A percentile compares a stretch with the other conserved stretches of the same genome.
Conservation (phyloP, 164 flowering plant genomes). For the Sedum album region DNA sequence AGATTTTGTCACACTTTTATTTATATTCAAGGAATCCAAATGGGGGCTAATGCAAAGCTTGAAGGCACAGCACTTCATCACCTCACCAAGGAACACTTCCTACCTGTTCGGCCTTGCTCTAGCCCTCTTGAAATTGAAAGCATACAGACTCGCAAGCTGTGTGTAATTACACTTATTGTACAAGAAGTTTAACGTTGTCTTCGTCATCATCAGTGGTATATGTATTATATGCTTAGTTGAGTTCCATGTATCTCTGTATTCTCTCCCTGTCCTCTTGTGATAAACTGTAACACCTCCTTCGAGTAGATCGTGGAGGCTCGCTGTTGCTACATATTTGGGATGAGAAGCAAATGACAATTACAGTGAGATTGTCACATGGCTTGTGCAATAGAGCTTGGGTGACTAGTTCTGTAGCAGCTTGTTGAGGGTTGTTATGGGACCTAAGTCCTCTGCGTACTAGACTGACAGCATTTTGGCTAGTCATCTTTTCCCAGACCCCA, state of each 20-base stretch:
- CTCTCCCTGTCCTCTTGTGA: conserved; percentile 26
- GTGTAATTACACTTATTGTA: background rate
- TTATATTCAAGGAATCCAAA: background rate
- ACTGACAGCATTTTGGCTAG: conserved; percentile 49
- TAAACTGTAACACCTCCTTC: conserved; percentile 22
- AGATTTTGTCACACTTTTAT: no score
- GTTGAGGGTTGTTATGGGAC: conserved; percentile 42
- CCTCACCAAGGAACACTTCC: background rate
- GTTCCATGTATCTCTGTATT: conserved; percentile 25
- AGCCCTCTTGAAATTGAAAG: background rate
- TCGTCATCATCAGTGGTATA: background rate
- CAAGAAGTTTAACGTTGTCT: background rate
- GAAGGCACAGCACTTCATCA: background rate
- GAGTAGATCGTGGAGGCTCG: conserved; percentile 16
- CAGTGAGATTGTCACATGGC: conserved; percentile 48
- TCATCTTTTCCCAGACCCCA: conserved; percentile 59
- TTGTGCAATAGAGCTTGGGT: conserved; percentile 40
- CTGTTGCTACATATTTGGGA: conserved; percentile 10
- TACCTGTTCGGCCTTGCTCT: background rate
- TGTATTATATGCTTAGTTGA: conserved; percentile 16
- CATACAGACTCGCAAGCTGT: background rate
- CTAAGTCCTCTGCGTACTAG: conserved; percentile 38
- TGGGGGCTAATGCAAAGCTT: conserved; percentile 6
- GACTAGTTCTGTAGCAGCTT: conserved; percentile 40
- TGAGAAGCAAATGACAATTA: conserved; percentile 37